Conservation (phyloP, 345 rosid genomes). For the Erysimum cheiranthoides region DNA sequence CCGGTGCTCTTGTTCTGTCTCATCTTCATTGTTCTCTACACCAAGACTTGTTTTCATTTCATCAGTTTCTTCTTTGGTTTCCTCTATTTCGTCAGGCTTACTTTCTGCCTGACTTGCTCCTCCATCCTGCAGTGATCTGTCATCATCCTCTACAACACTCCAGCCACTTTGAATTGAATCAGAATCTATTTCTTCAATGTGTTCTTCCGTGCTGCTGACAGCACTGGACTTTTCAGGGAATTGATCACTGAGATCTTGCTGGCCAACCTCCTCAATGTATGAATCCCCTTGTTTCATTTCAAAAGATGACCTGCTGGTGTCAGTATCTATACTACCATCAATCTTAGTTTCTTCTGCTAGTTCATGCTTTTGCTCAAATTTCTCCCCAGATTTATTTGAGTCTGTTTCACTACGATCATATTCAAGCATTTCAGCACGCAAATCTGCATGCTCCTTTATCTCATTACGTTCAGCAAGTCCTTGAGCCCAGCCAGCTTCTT, state of each 20-base stretch:
- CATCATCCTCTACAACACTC: conserved; percentile 45
- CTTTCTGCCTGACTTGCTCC: conserved; percentile 40
- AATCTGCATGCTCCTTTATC: conserved; percentile 48
- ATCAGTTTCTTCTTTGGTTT: conserved; percentile 34
- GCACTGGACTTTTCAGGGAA: conserved; percentile 39
- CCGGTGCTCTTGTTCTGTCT: conserved; percentile 28
- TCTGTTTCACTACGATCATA: conserved; percentile 43
- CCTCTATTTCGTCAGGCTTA: conserved; percentile 48
- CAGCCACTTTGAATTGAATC: conserved; percentile 50
- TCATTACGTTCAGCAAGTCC: conserved; percentile 47
- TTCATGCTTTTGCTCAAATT: conserved; percentile 36
- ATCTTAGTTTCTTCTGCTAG: conserved; percentile 37
- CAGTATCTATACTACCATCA: conserved; percentile 39
- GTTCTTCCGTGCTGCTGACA: conserved; percentile 46
- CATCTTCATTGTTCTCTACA: conserved; percentile 35
- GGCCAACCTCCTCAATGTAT: conserved; percentile 40
- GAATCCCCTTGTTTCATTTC: conserved; percentile 42
- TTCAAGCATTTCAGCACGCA: conserved; percentile 42
- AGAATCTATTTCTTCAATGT: conserved; percentile 50
- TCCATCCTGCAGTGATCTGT: conserved; percentile 41
- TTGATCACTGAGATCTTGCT: conserved; percentile 48
- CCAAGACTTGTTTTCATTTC: conserved; percentile 31
- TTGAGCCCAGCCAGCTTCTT: conserved; percentile 49
- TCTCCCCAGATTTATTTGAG: conserved; percentile 43
- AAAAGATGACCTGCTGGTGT: conserved; percentile 44